These are phyloP conservation scores for Alternaria gaisen DNA, from an alignment of 2,329 filamentous ascomycete species.

Conservation along the genomic window DNA sequence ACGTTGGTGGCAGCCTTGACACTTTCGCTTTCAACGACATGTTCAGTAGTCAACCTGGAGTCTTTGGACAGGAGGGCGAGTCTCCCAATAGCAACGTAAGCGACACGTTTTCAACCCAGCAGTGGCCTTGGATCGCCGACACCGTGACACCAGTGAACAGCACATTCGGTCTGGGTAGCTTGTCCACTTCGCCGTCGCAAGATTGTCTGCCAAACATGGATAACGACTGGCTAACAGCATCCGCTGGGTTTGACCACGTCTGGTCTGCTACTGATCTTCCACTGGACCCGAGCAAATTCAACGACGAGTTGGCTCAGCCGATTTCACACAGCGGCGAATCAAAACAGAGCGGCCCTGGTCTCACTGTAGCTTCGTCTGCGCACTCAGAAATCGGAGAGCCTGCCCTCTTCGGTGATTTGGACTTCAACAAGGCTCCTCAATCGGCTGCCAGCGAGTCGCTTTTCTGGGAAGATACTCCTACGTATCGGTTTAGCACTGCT, in stretches of 20 bases:
- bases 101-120: slow-evolving; percentile 41
- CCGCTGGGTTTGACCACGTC: slow-evolving; percentile 46
- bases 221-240: slow-evolving; percentile 47
- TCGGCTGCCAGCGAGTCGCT: slow-evolving; percentile 45
- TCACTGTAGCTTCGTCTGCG: slow-evolving; percentile 52
- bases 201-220: slow-evolving; percentile 49
- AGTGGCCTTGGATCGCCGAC: slow-evolving; percentile 47
- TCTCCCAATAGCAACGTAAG: slow-evolving; percentile 48
- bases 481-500: slow-evolving; percentile 42
- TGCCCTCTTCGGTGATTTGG: slow-evolving; percentile 45
- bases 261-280: slow-evolving; percentile 54
- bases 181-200: slow-evolving; percentile 52
- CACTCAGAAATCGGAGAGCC: slow-evolving; percentile 53
- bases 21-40: slow-evolving; percentile 38
- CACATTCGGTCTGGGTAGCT: slow-evolving; percentile 46
- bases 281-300: slow-evolving; percentile 50
- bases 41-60: slow-evolving; percentile 36
- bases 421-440: slow-evolving; percentile 42
- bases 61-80: slow-evolving; percentile 40
- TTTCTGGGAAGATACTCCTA: slow-evolving; percentile 51
- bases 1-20: slow-evolving; percentile 43
- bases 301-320: slow-evolving; percentile 46
- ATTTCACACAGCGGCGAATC: slow-evolving; percentile 54
- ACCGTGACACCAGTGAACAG: slow-evolving; percentile 37
- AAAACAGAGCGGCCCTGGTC: slow-evolving; percentile 50